phyloP scores from a whole-genome alignment of 2,329 filamentous ascomycete genomes.

The Metarhizium robertsii region DNA sequence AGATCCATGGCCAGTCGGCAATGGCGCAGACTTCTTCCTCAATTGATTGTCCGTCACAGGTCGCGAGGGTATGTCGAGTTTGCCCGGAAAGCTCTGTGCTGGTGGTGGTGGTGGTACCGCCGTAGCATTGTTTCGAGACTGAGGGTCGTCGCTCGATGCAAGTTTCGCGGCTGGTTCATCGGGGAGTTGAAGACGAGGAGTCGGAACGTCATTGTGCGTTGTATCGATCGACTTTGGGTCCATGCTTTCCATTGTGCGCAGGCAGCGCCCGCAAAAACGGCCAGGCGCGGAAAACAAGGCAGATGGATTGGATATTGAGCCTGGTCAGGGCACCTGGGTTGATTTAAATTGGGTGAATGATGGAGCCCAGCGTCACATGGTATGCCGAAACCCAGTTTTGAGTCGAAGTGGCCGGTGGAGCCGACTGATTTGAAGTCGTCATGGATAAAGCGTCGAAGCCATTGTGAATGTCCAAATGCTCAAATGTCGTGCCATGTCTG shows the following conservation, averaged over 20 bases:
- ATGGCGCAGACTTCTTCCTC: conserved; percentile 2
- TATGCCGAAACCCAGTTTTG: too few species aligned
- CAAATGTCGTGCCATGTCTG: too few species aligned
- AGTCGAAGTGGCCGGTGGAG: too few species aligned
- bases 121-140: neutral
- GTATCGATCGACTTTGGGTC: neutral
- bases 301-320: too few species aligned
- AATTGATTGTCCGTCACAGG: neutral
- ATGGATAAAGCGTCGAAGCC: too few species aligned
- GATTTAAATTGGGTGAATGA: too few species aligned
- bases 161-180: neutral
- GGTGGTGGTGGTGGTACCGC: too few species aligned
- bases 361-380: too few species aligned
- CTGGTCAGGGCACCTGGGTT: too few species aligned
- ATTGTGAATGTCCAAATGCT: too few species aligned
- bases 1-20: neutral
- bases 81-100: neutral
- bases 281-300: too few species aligned
- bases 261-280: neutral
- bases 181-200: neutral
- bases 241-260: neutral
- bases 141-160: neutral
- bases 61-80: neutral
- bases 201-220: neutral
- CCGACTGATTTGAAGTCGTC: too few species aligned